Conservation (phyloP, 1,284 basidiomycete species). For the Heimioporus retisporus region DNA sequence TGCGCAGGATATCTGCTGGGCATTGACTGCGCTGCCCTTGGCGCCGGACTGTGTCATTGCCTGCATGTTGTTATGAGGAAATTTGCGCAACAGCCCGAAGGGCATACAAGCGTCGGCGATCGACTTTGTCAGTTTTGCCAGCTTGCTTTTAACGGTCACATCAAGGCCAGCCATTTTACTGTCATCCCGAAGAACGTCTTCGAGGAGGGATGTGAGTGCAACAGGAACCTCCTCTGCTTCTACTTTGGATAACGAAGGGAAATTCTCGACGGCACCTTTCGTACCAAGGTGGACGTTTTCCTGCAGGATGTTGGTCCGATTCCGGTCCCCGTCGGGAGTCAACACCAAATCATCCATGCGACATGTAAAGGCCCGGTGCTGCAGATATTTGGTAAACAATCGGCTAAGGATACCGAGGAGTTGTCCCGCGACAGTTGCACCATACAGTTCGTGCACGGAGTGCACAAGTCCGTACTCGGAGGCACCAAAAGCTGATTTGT, state of each 20-base stretch:
- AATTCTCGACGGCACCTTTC: constrained; percentile 91
- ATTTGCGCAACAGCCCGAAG: constrained; percentile 89
- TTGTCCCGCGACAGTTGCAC: constrained; percentile 89
- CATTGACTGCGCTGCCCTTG: constrained; percentile 98
- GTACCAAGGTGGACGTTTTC: constrained; percentile 83
- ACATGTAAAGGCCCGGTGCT: constrained; percentile 98
- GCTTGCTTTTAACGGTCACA: constrained; percentile 89
- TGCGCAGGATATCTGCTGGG: constrained; percentile 97
- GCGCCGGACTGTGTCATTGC: constrained; percentile 99
- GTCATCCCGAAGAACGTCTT: constrained; percentile 98
- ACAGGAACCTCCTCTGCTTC: constrained; percentile 62
- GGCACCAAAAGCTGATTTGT: constrained; percentile 99
- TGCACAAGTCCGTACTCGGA: constrained; percentile 97
- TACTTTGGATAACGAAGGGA: constrained; percentile 73
- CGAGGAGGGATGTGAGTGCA: constrained; percentile 73
- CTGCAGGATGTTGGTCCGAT: constrained; percentile 77
- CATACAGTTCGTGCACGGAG: constrained; percentile 99
- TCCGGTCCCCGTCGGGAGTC: constrained; percentile 84
- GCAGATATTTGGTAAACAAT: constrained; percentile 97
- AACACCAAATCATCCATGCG: constrained; percentile 98
- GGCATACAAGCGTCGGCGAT: constrained; percentile 95
- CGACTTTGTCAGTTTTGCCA: constrained; percentile 89
- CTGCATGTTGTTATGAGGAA: constrained; percentile 99
- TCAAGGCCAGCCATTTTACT: constrained; percentile 98
- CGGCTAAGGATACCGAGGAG: constrained; percentile 95